Evolutionary conservation across 2,329 filamentous ascomycete species (phyloP).

Genomic region (Aureobasidium lini): DNA sequence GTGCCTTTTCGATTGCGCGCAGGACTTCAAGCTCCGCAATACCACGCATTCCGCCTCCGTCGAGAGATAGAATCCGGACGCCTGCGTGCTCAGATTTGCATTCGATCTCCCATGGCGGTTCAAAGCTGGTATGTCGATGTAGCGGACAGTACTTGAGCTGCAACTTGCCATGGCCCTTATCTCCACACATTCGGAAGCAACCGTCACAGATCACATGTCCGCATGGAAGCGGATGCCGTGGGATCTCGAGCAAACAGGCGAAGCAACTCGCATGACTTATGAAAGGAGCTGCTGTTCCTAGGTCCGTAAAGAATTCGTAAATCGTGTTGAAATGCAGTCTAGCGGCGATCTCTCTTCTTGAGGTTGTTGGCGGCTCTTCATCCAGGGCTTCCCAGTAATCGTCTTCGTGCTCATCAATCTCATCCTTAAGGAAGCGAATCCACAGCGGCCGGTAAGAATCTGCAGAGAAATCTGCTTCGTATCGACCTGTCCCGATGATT

Average conservation of each 20-base stretch:
- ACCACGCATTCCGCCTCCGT: constrained; percentile 41
- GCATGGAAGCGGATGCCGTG: constrained; percentile 38
- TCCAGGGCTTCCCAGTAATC: neutral
- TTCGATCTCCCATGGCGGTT: constrained; percentile 19
- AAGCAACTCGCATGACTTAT: constrained; percentile 41
- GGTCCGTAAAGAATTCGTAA: neutral
- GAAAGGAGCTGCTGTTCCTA: constrained; percentile 23
- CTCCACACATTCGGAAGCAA: constrained; percentile 31
- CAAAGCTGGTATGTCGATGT: constrained; percentile 17
- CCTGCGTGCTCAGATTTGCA: constrained; percentile 32
- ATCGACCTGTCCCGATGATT: neutral
- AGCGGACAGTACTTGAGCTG: constrained; percentile 29
- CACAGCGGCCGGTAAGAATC: neutral
- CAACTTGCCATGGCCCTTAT: constrained; percentile 22
- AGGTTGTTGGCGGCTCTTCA: neutral
- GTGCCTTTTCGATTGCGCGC: constrained; percentile 31
- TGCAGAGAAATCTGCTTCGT: neutral
- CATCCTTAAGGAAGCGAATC: neutral
- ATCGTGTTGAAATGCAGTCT: neutral
- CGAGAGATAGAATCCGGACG: constrained; percentile 33
- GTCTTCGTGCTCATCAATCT: neutral
- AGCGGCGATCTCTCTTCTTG: too few species aligned
- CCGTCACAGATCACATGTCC: constrained; percentile 40
- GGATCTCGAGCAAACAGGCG: constrained; percentile 37
- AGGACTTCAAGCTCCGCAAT: constrained; percentile 41